Evolutionary conservation across 2,329 filamentous ascomycete genomes (phyloP), one percentile per base, ranked within the genome.

Genomic region (Xylariales sp.): DNA sequence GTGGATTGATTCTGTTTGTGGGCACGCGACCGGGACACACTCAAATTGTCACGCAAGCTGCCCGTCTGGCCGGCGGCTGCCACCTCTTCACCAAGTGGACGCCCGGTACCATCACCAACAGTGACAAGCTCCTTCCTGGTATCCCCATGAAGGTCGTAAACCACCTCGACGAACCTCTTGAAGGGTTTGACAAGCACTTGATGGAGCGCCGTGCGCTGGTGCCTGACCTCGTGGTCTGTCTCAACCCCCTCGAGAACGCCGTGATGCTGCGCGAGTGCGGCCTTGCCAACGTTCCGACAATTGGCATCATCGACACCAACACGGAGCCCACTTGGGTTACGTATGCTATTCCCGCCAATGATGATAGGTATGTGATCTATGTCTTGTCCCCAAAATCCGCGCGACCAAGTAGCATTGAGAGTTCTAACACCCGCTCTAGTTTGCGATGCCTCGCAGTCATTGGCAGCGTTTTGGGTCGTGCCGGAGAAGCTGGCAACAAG

Each of bases 311-410:
- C 49, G 93, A 98, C 62, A 97, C 93, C 1, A 86, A 98, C 61
- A 83, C 82, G 3, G 86, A 97, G 62, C 88, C 93, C 1, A 88
- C 88, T 1, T 91, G 87, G 79, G 89, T 97, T 35, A 97, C 93
- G 4, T 98, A 98, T 59, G 86, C 87, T 12, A 96, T 98, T 50
- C 93, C 93, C 2, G 88, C 88, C 35, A 98, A 98, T 61, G 93
- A 98, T 57, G 93, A 98, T 72, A 89, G 83, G 84, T 88, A 61
- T 56, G 72, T 59, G n/a, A n/a, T n/a, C n/a, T n/a, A n/a, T n/a
- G n/a, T n/a, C n/a, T n/a, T n/a, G n/a, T n/a, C n/a, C n/a, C n/a
- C n/a, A n/a, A n/a, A n/a, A n/a, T n/a, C n/a, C n/a, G n/a, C n/a
- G n/a, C n/a, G n/a, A n/a, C n/a, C n/a, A n/a, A n/a, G n/a, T n/a